Evolutionary conservation across 208 protist species (phyloP).

Genomic region (Trypanosoma vivax): DNA sequence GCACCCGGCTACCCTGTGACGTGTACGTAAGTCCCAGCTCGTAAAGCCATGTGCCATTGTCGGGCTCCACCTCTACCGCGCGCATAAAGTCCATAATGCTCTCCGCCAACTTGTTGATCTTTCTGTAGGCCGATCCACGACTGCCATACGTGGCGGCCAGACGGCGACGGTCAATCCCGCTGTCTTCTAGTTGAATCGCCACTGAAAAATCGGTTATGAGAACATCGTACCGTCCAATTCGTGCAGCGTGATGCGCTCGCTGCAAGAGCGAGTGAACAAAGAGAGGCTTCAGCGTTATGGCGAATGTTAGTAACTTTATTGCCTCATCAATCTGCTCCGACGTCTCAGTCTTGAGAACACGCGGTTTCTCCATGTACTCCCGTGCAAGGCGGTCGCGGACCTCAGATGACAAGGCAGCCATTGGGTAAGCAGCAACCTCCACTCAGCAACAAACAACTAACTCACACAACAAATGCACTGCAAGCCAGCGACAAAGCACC

Average conservation of each 20-base stretch:
- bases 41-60: conserved; percentile 80
- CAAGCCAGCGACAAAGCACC: too few species aligned
- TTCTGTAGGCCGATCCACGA: conserved; percentile 43
- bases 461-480: too few species aligned
- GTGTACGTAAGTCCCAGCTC: conserved; percentile 61
- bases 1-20: conserved; percentile 21
- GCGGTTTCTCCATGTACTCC: conserved; percentile 44
- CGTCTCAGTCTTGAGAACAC: conserved; percentile 29
- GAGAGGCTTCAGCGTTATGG: conserved; percentile 41
- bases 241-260: conserved; percentile 31
- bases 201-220: conserved; percentile 62
- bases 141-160: conserved; percentile 53
- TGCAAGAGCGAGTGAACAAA: conserved; percentile 40
- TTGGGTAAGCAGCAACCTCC: background rate
- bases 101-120: conserved; percentile 40
- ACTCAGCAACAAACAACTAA: background rate
- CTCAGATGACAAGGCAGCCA: conserved; percentile 2
- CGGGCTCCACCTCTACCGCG: conserved; percentile 66
- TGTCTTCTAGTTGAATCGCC: conserved; percentile 65
- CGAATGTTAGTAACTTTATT: conserved; percentile 27
- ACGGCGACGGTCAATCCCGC: conserved; percentile 31
- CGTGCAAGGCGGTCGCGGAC: conserved; percentile 21
- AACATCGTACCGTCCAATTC: conserved; percentile 22
- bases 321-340: conserved; percentile 30
- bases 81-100: conserved; percentile 56